phyloP scores from a whole-genome alignment of 306 rosid species.

The cucumber (Cucumis sativus) region DNA sequence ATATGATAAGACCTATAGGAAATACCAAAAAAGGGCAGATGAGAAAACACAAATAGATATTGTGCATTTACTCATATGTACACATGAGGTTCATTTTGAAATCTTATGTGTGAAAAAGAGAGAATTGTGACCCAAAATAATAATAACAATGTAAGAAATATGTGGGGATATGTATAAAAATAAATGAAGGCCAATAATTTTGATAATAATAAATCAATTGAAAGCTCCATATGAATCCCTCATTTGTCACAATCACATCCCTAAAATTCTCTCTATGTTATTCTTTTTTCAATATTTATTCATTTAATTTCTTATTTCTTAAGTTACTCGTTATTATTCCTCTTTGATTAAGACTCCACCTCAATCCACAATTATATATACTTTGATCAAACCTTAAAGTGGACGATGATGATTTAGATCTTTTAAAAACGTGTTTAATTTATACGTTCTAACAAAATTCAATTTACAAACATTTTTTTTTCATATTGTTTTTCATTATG shows the following conservation, averaged over 20 bases:
- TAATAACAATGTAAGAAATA: not conserved
- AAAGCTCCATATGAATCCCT: not conserved
- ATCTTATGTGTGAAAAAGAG: not conserved
- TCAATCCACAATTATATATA: not conserved
- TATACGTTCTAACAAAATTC: too few species aligned
- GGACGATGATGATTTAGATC: too few species aligned
- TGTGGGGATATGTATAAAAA: not conserved
- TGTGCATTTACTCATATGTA: not conserved
- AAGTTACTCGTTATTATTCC: not conserved
- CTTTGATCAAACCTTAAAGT: not conserved
- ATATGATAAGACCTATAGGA: too few species aligned
- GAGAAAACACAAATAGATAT: not conserved
- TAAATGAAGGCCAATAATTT: not conserved
- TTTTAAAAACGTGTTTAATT: too few species aligned
- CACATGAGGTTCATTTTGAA: not conserved
- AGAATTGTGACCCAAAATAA: too few species aligned
- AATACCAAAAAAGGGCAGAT: too few species aligned
- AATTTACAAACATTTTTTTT: too few species aligned
- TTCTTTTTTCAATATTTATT: not conserved
- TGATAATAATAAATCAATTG: not conserved
- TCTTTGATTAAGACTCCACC: not conserved
- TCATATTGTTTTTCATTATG: too few species aligned
- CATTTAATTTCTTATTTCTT: not conserved
- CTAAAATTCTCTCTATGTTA: not conserved
- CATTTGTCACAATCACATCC: not conserved